These are phyloP conservation scores for Neurospora sp. DNA, from an alignment of 495 filamentous ascomycete genomes.

Conservation along the genomic window DNA sequence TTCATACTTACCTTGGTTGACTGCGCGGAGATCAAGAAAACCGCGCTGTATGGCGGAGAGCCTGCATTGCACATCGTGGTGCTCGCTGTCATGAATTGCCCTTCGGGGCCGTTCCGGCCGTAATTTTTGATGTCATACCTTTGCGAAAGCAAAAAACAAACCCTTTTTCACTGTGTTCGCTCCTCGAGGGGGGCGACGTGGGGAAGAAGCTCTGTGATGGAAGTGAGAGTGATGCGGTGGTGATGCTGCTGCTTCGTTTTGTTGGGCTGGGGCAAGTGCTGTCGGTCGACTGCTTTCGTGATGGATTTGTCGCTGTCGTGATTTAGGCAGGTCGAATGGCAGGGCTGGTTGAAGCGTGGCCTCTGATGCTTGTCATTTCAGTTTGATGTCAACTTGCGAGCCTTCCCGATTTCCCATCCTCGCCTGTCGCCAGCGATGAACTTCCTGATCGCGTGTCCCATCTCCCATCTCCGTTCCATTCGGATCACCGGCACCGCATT, in stretches of 20 bases:
- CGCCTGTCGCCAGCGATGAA: not conserved
- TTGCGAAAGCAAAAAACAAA: not conserved
- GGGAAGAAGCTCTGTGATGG: slow-evolving; percentile 6
- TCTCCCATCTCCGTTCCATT: not conserved
- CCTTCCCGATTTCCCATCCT: not conserved
- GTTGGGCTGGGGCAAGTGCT: too few relatives aligned
- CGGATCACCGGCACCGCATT: not conserved
- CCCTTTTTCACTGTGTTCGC: slow-evolving; percentile 11
- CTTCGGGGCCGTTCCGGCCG: slow-evolving; percentile 18
- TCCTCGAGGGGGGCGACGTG: not conserved
- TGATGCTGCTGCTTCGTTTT: too few relatives aligned
- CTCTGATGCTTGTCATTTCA: too few relatives aligned
- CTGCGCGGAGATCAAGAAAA: slow-evolving; percentile 11
- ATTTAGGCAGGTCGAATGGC: too few relatives aligned
- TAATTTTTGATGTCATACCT: slow-evolving; percentile 16
- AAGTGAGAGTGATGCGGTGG: too few relatives aligned
- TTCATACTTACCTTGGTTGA: slow-evolving; percentile 21
- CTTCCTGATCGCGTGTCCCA: not conserved
- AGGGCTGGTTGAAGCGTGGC: too few relatives aligned
- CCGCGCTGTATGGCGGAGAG: slow-evolving; percentile 10
- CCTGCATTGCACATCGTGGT: slow-evolving; percentile 19
- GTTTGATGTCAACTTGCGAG: not conserved
- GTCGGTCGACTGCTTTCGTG: not conserved
- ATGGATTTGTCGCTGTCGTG: not conserved
- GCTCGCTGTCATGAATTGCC: slow-evolving; percentile 14